These are phyloP conservation scores for Acer saccharum DNA, from an alignment of 345 rosid species.

Conservation along the genomic window DNA sequence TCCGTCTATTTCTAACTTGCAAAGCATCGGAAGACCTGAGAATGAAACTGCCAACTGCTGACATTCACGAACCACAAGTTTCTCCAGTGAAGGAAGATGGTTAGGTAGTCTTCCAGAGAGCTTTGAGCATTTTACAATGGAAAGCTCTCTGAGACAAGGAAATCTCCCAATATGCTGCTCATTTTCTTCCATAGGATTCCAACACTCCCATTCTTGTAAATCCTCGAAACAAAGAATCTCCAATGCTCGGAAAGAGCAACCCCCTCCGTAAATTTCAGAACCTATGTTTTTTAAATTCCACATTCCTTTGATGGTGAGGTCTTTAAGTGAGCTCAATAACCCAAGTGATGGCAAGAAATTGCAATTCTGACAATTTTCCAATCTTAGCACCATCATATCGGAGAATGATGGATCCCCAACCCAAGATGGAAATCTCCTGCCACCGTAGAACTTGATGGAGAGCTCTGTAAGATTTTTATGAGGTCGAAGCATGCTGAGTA, in stretches of 20 bases:
- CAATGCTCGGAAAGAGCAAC: background rate
- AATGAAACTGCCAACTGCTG: background rate
- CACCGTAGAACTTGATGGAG: background rate
- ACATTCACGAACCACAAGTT: background rate
- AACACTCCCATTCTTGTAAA: background rate
- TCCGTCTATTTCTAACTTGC: background rate
- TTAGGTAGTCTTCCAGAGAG: background rate
- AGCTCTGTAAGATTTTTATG: background rate
- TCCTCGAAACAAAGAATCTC: background rate
- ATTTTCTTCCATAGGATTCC: background rate
- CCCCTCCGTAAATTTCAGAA: background rate
- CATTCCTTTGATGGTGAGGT: background rate
- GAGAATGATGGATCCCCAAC: slow-evolving; percentile 4
- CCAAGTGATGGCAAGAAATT: background rate
- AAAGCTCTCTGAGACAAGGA: background rate
- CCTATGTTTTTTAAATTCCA: background rate
- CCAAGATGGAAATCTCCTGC: background rate
- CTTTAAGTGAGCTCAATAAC: background rate
- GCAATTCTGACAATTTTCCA: background rate
- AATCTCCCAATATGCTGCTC: background rate
- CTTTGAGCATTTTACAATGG: background rate
- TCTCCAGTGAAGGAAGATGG: background rate
- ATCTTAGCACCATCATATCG: background rate
- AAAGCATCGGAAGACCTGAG: background rate
- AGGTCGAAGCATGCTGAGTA: background rate